A percentile compares a stretch with the other conserved stretches of the same genome.
phyloP scores from a whole-genome alignment of 768 basidiomycete genomes.

The Suillus fuscotomentosus region DNA sequence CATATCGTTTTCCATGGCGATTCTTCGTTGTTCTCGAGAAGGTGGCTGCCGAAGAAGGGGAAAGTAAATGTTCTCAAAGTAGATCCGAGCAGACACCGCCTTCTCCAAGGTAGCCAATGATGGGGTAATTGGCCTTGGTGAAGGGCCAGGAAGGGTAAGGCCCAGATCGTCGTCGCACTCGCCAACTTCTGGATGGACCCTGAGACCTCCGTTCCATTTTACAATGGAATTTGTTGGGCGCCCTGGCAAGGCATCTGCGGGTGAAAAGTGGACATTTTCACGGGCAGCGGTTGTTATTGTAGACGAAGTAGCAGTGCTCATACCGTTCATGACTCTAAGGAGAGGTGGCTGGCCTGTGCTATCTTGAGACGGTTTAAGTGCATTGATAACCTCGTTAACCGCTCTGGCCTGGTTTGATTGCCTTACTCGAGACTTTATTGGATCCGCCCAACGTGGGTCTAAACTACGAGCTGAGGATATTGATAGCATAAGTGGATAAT shows the following conservation, averaged over 20 bases:
- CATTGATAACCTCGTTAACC: conserved; percentile 75
- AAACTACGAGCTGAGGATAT: conserved; percentile 21
- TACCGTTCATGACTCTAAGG: conserved; percentile 79
- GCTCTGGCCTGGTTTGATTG: conserved; percentile 66
- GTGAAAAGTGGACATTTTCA: conserved; percentile 56
- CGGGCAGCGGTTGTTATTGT: conserved; percentile 73
- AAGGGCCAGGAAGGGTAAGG: conserved; percentile 14
- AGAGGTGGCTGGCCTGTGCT: conserved; percentile 43
- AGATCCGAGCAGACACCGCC: conserved; percentile 89
- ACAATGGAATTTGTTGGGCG: conserved; percentile 60
- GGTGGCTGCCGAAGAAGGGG: conserved; percentile 81
- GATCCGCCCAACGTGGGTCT: conserved; percentile 89
- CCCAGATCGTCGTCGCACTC: conserved; percentile 48
- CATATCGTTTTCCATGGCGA: conserved; percentile 90
- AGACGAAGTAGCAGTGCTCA: conserved; percentile 68
- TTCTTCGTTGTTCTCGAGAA: conserved; percentile 79
- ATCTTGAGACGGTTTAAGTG: conserved; percentile 57
- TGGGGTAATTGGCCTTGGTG: conserved; percentile 63
- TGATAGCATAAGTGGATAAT: conserved; percentile 15
- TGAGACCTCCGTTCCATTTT: conserved; percentile 58
- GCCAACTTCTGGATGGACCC: conserved; percentile 64
- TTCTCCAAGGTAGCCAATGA: conserved; percentile 92
- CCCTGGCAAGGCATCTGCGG: conserved; percentile 49
- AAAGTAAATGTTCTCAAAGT: conserved; percentile 91
- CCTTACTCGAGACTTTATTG: conserved; percentile 79